Percentiles rank a stretch among this genome's conserved stretches.
These are phyloP conservation scores for Wickerhamomyces alni DNA, from an alignment of 805 yeast species.

Conservation along the genomic window DNA sequence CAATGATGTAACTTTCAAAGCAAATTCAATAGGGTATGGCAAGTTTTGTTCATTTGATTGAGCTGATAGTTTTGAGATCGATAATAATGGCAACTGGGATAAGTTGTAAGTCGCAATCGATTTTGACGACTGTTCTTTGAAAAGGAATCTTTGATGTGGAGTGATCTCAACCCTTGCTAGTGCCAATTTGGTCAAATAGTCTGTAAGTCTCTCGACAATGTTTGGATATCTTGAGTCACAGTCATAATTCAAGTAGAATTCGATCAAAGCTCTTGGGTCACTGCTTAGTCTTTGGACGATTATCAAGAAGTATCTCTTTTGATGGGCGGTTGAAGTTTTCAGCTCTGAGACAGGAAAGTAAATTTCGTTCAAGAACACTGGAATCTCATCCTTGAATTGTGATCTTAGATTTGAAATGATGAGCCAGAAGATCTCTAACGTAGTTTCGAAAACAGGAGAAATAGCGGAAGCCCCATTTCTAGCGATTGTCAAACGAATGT, in stretches of 20 bases:
- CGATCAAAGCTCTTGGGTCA: constrained; percentile 88
- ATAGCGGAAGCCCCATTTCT: constrained; percentile 90
- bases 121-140: constrained; percentile 42
- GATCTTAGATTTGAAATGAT: constrained; percentile 75
- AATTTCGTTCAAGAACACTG: constrained; percentile 87
- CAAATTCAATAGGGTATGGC: constrained; percentile 72
- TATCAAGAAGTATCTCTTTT: constrained; percentile 78
- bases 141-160: constrained; percentile 54
- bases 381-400: constrained; percentile 88
- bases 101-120: constrained; percentile 72
- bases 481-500: constrained; percentile 73
- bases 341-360: constrained; percentile 92
- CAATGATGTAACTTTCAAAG: constrained; percentile 75
- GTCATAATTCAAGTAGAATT: constrained; percentile 90
- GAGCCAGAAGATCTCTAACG: constrained; percentile 91
- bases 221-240: constrained; percentile 81
- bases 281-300: constrained; percentile 77
- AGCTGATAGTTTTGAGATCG: constrained; percentile 54
- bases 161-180: constrained; percentile 68
- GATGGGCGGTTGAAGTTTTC: constrained; percentile 88
- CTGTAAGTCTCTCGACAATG: constrained; percentile 76
- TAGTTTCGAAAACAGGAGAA: constrained; percentile 87
- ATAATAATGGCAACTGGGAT: constrained; percentile 67
- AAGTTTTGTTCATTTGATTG: constrained; percentile 42
- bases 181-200: constrained; percentile 64